These are phyloP conservation scores for Naganishia albida DNA, from an alignment of 1,284 basidiomycete species.

Conservation along the genomic window DNA sequence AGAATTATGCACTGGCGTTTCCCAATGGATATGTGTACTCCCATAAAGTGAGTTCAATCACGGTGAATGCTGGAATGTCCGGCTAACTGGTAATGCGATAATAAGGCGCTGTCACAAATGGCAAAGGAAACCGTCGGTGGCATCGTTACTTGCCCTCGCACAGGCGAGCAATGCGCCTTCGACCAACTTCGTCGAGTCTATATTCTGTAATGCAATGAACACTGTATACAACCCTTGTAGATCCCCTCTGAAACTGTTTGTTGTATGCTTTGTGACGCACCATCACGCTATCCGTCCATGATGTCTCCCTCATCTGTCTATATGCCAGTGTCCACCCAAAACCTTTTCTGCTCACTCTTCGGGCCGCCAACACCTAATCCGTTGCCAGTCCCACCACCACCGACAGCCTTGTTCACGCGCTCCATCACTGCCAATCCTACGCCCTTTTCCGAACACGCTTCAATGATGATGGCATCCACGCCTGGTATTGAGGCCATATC, in stretches of 20 bases:
- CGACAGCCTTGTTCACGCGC: constrained; percentile 90
- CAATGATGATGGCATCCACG: constrained; percentile 83
- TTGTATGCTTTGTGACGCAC: not conserved
- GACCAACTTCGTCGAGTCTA: constrained; percentile 77
- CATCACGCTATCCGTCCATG: too few relatives aligned
- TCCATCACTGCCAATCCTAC: constrained; percentile 97
- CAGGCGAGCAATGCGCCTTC: constrained; percentile 67
- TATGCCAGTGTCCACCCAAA: constrained; percentile 26
- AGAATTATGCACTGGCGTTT: constrained; percentile 88
- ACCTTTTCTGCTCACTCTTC: constrained; percentile 15
- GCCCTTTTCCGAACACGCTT: constrained; percentile 76
- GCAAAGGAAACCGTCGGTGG: constrained; percentile 69
- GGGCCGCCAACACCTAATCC: not conserved
- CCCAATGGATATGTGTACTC: constrained; percentile 93
- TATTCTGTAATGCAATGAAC: constrained; percentile 43
- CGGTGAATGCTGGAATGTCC: constrained; percentile 11
- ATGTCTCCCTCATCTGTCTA: not conserved
- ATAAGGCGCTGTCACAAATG: constrained; percentile 82
- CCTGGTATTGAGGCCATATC: constrained; percentile 46
- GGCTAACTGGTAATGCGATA: too few relatives aligned
- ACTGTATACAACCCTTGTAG: constrained; percentile 7
- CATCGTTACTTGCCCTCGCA: constrained; percentile 77
- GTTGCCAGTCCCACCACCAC: constrained; percentile 52
- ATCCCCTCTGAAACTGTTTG: not conserved
- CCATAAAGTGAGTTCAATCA: constrained; percentile 68